These are phyloP conservation scores for Boechera retrofracta DNA, from an alignment of 345 rosid genomes.

Conservation along the genomic window DNA sequence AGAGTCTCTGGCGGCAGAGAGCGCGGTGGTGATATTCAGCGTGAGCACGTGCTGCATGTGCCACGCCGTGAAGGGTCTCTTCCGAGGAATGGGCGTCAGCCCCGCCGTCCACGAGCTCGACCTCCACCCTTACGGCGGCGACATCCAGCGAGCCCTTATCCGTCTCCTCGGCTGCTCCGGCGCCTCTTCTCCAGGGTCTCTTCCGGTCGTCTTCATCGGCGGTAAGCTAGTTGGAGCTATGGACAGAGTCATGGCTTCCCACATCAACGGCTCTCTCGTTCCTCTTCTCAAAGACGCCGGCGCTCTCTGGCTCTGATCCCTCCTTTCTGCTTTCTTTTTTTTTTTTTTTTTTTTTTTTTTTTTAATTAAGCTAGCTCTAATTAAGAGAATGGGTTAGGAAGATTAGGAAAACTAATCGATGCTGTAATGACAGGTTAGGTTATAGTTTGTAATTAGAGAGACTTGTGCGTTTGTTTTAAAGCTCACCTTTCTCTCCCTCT, in stretches of 20 bases:
- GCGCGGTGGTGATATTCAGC: constrained; percentile 92
- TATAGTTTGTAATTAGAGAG: constrained; percentile 40
- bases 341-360: not conserved
- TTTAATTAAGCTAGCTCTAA: not conserved
- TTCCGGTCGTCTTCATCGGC: constrained; percentile 92
- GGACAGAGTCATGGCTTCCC: constrained; percentile 95
- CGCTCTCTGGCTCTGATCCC: constrained; percentile 81
- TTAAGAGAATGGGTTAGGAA: not conserved
- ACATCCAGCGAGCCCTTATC: constrained; percentile 68
- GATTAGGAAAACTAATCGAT: constrained; percentile 20
- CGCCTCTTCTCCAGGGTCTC: constrained; percentile 53
- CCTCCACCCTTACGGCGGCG: constrained; percentile 73
- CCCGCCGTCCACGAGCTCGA: constrained; percentile 92
- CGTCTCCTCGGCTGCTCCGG: constrained; percentile 60
- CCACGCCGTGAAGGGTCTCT: constrained; percentile 83
- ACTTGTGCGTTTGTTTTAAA: constrained; percentile 40
- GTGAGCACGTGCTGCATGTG: constrained; percentile 96
- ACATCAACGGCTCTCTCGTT: constrained; percentile 89
- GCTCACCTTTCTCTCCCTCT: constrained; percentile 22
- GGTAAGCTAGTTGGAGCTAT: constrained; percentile 89
- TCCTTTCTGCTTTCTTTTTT: not conserved
- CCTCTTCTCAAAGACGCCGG: constrained; percentile 94
- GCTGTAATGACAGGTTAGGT: constrained; percentile 42
- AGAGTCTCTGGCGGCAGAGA: constrained; percentile 75
- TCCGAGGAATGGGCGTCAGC: constrained; percentile 92